Percentiles rank a stretch among this genome's conserved stretches.
Conservation (phyloP, 140 eudicot species). For the Cichorium intybus region DNA sequence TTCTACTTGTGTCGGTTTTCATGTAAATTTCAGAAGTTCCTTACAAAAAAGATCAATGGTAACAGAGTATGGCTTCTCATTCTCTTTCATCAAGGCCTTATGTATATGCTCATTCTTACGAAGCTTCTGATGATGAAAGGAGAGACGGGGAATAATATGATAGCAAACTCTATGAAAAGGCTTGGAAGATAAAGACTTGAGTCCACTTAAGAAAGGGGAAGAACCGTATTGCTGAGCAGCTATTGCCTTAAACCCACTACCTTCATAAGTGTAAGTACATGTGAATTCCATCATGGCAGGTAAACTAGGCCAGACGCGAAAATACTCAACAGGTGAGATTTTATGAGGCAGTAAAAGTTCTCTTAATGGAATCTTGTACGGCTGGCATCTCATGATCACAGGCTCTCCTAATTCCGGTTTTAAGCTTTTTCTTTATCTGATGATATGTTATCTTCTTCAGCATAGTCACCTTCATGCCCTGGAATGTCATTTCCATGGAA, state of each 20-base stretch:
- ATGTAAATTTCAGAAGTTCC: too few species aligned
- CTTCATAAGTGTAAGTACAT: slow-evolving; percentile 95
- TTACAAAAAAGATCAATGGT: too few species aligned
- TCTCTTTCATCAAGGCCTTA: too few species aligned
- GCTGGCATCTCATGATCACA: slow-evolving; percentile 90
- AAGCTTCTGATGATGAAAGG: too few species aligned
- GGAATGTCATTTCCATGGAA: slow-evolving; percentile 60
- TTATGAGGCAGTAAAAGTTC: slow-evolving; percentile 94
- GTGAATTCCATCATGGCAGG: slow-evolving; percentile 98
- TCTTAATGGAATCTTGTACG: slow-evolving; percentile 91
- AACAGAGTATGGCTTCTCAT: too few species aligned
- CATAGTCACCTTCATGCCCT: slow-evolving; percentile 70
- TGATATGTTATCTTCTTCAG: slow-evolving; percentile 79
- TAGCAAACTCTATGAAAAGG: slow-evolving; percentile 98
- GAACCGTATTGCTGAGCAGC: slow-evolving; percentile 99
- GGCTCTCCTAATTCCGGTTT: slow-evolving; percentile 87
- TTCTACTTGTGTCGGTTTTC: too few species aligned
- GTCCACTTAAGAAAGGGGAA: slow-evolving; percentile 93
- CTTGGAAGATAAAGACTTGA: slow-evolving; percentile 75
- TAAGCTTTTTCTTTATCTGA: slow-evolving; percentile 61
- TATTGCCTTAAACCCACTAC: slow-evolving; percentile 97
- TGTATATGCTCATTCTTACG: too few species aligned
- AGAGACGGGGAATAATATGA: too few species aligned
- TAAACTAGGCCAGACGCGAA: slow-evolving; percentile 97
- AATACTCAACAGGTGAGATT: slow-evolving; percentile 95